Base-by-base conservation (phyloP, 129 eudicot species). In the Apium graveolens region DNA sequence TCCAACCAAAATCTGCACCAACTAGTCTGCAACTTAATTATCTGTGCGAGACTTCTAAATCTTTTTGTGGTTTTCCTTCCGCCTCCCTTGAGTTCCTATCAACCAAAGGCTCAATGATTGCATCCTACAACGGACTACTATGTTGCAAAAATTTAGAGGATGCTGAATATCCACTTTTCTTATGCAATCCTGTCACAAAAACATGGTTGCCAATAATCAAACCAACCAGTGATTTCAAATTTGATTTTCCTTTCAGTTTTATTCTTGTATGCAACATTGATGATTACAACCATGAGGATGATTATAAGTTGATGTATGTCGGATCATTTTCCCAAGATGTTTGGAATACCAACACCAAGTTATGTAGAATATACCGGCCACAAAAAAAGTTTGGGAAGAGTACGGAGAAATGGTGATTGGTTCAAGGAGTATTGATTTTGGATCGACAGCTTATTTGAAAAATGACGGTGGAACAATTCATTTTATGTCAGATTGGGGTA, bases 121-220 rank as follows among this genome's bases (percentile, higher is more conserved):
- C 29, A 26, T 78, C 80, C 9, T 12, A 35, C 31, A 43, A 63
- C 11, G 80, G 74, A 20, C 37, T 77, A 31, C 11, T 77, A 7
- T 77, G 48, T 12, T 78, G 80, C 27, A 38, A 16, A 31, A 12
- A 78, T 43, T 12, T 17, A 13, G 17, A n/a, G 1, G 11, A 39
- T 1, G 5, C 24, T 20, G 34, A 53, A 6, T n/a, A 35, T 12
- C 53, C 38, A 10, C 17, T 78, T 7, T 78, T 62, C 16, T 12
- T 63, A 7, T 78, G 80, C 29, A 65, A 78, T 78, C 62, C 80
- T 39, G 57, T 51, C 1, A 78, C 55, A 5, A 34, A 63, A n/a
- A 60, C 42, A 29, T 78, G 80, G 80, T 2, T 62, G 2, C 20
- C 57, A 10, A 11, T 78, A 2, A 53, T 74, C 38, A 46, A 49